Evolutionary conservation across 2,329 filamentous ascomycete genomes (phyloP), one percentile per base, ranked within the genome.

Genomic region (Huntiella savannae): DNA sequence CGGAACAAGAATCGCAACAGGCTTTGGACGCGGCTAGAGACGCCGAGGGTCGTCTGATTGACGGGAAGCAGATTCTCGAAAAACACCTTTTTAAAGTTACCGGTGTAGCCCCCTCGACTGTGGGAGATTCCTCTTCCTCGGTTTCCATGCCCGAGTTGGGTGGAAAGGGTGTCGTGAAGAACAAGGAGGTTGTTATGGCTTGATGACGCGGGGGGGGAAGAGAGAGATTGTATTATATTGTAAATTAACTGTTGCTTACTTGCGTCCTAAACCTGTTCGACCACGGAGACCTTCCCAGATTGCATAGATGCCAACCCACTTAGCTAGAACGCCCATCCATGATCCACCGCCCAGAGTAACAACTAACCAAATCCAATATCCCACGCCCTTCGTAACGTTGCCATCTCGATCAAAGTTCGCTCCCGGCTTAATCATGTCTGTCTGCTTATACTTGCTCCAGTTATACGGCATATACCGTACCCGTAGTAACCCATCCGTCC

Each of bases 381-480:
- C 59, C 3, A 72, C 39, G 1, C 73, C 70, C 50, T 61, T 64
- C 52, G 68, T 56, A 47, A 67, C 62, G 33, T 64, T 65, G 52
- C 76, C 75, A 48, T 70, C 59, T 54, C 77, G 71, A 58, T 78
- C 73, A 56, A 81, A 81, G 59, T 75, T 66, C 43, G 64, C 63
- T 53, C 73, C 57, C 38, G 59, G 57, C 42, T 63, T 54, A 51
- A 70, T 60, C 41, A 66, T 60, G 39, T 61, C 58, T 48, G 75
- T 62, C 51, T 70, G 59, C 12, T 54, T 56, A 54, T 58, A 58
- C 33, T 62, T 60, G 2, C 38, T 2, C 45, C 41, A 39, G 36
- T 42, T 11, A 59, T 77, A 79, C 2, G 77, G 77, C 63, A 77
- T 71, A 62, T 81, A 81, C 50, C 83, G 72, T 45, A 83, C 67